These are phyloP conservation scores for Ophiostoma angusticollis DNA, from an alignment of 2,329 filamentous ascomycete genomes.

Conservation along the genomic window DNA sequence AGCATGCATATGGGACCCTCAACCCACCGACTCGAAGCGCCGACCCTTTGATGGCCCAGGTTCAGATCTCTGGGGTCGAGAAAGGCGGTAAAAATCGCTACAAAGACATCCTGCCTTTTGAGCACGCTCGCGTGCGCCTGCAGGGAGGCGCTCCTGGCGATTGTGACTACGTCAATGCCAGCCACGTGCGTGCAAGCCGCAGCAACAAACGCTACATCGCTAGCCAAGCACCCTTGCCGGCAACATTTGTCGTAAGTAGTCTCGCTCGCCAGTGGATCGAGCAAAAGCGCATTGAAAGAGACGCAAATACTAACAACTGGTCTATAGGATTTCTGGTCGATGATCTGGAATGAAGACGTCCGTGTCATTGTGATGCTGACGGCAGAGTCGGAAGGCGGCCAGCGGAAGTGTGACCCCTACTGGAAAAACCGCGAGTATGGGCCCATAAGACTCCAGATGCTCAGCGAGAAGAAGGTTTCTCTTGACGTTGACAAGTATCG, in stretches of 20 bases:
- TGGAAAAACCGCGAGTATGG: conserved; percentile 77
- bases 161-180: conserved; percentile 95
- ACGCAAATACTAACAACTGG: no score
- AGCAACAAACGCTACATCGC: conserved; percentile 93
- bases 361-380: conserved; percentile 95
- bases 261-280: no score
- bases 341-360: conserved; percentile 93
- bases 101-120: conserved; percentile 94
- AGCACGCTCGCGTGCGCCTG: conserved; percentile 78
- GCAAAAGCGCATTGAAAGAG: no score
- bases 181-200: conserved; percentile 63
- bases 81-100: conserved; percentile 94
- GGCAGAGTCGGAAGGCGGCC: conserved; percentile 82
- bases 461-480: conserved; percentile 74
- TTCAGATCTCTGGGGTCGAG: conserved; percentile 83
- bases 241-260: conserved; percentile 68
- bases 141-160: conserved; percentile 50
- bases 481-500: conserved; percentile 53
- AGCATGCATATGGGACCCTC: conserved; percentile 50
- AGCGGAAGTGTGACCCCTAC: conserved; percentile 89
- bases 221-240: conserved; percentile 82
- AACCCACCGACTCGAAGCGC: conserved; percentile 26
- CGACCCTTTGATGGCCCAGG: conserved; percentile 18
- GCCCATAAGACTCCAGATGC: conserved; percentile 55
- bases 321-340: conserved; percentile 97